phyloP scores from a whole-genome alignment of 768 basidiomycete species.

The Podaxis pistillaris region DNA sequence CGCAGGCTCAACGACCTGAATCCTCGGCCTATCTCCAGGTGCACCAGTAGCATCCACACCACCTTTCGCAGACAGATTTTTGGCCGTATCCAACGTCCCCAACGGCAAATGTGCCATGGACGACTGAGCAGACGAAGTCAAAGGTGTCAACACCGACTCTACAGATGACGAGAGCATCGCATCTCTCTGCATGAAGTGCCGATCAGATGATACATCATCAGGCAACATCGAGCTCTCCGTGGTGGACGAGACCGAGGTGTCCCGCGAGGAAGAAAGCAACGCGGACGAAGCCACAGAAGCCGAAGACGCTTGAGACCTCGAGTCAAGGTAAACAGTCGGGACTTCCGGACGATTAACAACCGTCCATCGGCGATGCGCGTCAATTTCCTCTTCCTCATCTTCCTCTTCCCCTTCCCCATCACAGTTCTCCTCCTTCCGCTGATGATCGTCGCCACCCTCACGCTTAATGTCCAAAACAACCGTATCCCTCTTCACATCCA shows the following conservation, averaged over 20 bases:
- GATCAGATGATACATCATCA: slow-evolving; percentile 5
- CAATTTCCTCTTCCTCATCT: slow-evolving; percentile 13
- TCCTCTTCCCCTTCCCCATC: slow-evolving; percentile 29
- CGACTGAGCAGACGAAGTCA: slow-evolving; percentile 47
- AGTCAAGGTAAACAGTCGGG: slow-evolving; percentile 39
- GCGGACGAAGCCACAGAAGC: slow-evolving; percentile 27
- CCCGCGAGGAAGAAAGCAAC: slow-evolving; percentile 17
- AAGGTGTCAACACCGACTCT: slow-evolving; percentile 57
- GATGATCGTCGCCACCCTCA: neutral
- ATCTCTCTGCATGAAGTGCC: neutral
- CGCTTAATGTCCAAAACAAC: slow-evolving; percentile 14
- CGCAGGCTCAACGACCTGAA: slow-evolving; percentile 20
- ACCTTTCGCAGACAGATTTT: slow-evolving; percentile 13
- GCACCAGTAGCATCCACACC: slow-evolving; percentile 11
- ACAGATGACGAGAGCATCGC: slow-evolving; percentile 47
- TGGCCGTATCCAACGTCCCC: slow-evolving; percentile 16
- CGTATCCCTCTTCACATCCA: slow-evolving; percentile 18
- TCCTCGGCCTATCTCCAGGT: slow-evolving; percentile 13
- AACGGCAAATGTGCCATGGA: slow-evolving; percentile 38
- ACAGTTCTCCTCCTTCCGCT: slow-evolving; percentile 18
- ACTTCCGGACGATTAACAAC: slow-evolving; percentile 24
- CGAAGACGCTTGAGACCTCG: slow-evolving; percentile 29
- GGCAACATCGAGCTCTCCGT: slow-evolving; percentile 9
- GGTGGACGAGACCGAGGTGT: slow-evolving; percentile 14
- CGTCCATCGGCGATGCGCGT: slow-evolving; percentile 18